These are phyloP conservation scores for Elasticomyces elasticus DNA, from an alignment of 495 filamentous ascomycete genomes.

Conservation along the genomic window DNA sequence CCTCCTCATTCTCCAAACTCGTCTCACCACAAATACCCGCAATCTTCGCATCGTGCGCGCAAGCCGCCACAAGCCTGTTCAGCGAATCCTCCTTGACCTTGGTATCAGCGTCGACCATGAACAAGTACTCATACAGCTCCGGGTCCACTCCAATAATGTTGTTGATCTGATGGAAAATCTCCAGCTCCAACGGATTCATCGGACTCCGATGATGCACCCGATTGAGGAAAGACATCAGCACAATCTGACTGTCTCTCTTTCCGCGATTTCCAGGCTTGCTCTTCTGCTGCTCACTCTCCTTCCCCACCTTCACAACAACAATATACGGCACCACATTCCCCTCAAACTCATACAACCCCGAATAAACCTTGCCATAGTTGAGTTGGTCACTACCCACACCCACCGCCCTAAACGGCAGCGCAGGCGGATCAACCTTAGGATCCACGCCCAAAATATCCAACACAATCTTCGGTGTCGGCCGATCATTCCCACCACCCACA, in stretches of 20 bases:
- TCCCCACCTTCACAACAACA: constrained; percentile 92
- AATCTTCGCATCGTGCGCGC: constrained; percentile 89
- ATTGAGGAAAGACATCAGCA: constrained; percentile 82
- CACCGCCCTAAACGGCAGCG: constrained; percentile 82
- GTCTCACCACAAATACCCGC: constrained; percentile 97
- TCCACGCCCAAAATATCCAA: constrained; percentile 95
- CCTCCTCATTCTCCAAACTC: constrained; percentile 86
- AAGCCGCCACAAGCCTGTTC: constrained; percentile 85
- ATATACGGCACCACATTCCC: constrained; percentile 95
- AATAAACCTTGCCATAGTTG: constrained; percentile 98
- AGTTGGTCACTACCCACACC: constrained; percentile 84
- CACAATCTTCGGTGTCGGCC: constrained; percentile 94
- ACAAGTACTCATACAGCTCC: constrained; percentile 90
- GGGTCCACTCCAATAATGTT: constrained; percentile 98
- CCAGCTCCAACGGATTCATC: constrained; percentile 91
- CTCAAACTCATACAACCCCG: constrained; percentile 93
- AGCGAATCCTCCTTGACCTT: constrained; percentile 86
- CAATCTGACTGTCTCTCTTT: constrained; percentile 92
- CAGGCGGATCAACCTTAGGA: constrained; percentile 90
- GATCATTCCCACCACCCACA: constrained; percentile 89
- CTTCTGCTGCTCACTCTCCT: constrained; percentile 86
- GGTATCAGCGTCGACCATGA: constrained; percentile 98
- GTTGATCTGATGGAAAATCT: constrained; percentile 98
- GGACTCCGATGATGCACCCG: constrained; percentile 87
- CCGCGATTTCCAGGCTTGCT: constrained; percentile 94